Conservation (phyloP, 176 grass and related monocot species). For the Areca catechu region DNA sequence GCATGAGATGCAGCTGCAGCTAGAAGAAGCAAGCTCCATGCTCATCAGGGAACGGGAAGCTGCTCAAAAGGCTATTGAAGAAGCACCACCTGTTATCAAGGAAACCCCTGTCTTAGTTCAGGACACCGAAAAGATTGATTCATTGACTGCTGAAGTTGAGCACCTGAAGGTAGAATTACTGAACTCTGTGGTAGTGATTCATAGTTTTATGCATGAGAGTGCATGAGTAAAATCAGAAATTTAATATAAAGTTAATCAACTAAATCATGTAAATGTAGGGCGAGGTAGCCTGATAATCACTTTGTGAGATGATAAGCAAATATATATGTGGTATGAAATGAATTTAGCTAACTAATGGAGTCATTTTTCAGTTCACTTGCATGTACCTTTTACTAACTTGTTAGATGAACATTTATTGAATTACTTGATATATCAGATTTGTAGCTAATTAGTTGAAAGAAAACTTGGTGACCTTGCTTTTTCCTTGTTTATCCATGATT, state of each 20-base stretch:
- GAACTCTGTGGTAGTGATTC: not conserved
- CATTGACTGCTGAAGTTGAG: constrained; percentile 58
- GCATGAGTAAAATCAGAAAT: no score
- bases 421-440: not conserved
- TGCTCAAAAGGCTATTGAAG: constrained; percentile 93
- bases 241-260: no score
- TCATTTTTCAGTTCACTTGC: no score
- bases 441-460: no score
- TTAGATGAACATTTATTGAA: not conserved
- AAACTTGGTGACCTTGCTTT: not conserved
- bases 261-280: no score
- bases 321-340: no score
- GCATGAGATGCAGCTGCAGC: constrained; percentile 60
- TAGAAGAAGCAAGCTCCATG: constrained; percentile 65
- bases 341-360: no score
- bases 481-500: constrained; percentile 5
- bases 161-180: constrained; percentile 52
- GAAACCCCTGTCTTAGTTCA: constrained; percentile 78
- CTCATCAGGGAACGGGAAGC: constrained; percentile 80
- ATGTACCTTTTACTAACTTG: no score
- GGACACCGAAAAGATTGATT: constrained; percentile 81
- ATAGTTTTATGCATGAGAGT: not conserved
- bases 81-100: constrained; percentile 90
- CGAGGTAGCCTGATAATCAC: no score
- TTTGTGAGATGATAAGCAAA: no score